Percentiles rank a stretch among this genome's conserved stretches.
Conservation (phyloP, 768 basidiomycete species). For the Boletus rufocinnamomeus region DNA sequence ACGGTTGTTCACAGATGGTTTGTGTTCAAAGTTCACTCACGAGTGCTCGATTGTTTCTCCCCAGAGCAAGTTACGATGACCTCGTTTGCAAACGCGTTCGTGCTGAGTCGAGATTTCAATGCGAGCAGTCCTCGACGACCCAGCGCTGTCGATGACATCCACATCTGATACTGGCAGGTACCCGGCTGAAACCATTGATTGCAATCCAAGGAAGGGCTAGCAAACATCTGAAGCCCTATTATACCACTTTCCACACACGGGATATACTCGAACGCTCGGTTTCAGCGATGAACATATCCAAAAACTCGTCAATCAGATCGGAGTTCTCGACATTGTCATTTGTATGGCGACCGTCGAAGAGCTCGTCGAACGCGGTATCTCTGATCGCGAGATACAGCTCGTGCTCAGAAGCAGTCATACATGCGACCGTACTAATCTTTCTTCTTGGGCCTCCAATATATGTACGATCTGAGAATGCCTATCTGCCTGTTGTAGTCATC, state of each 20-base stretch:
- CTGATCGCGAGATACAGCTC: slow-evolving; percentile 50
- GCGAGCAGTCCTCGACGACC: background rate
- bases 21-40: too few relatives aligned
- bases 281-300: slow-evolving; percentile 52
- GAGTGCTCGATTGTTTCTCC: too few relatives aligned
- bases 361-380: slow-evolving; percentile 49
- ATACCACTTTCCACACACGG: slow-evolving; percentile 56
- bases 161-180: slow-evolving; percentile 24
- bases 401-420: slow-evolving; percentile 23
- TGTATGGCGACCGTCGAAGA: slow-evolving; percentile 52
- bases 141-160: too few relatives aligned
- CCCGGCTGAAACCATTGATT: slow-evolving; percentile 52
- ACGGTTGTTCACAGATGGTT: too few relatives aligned
- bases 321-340: slow-evolving; percentile 62
- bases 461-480: background rate
- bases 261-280: slow-evolving; percentile 48
- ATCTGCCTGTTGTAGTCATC: slow-evolving; percentile 43
- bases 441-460: background rate
- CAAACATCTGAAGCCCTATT: slow-evolving; percentile 32
- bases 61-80: too few relatives aligned
- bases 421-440: too few relatives aligned
- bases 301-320: slow-evolving; percentile 53
- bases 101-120: too few relatives aligned
- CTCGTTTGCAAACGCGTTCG: too few relatives aligned
- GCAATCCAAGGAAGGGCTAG: slow-evolving; percentile 24